A percentile compares a stretch with the other conserved stretches of the same genome.
These are phyloP conservation scores for Encephalitozoon intestinalis DNA, from an alignment of 371 early-diverging fungal genomes.

Conservation along the genomic window DNA sequence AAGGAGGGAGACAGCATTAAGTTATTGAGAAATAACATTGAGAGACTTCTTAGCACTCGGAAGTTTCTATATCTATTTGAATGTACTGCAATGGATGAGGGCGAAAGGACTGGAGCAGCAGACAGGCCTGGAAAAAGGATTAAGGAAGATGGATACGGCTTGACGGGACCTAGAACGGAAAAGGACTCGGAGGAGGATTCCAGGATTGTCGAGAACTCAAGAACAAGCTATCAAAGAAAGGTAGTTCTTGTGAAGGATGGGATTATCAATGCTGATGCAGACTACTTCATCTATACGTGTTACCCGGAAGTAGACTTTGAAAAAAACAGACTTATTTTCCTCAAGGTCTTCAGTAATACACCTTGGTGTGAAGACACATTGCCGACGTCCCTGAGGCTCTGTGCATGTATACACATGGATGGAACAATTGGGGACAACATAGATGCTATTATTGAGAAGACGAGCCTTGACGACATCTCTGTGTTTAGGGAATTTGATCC, in stretches of 20 bases:
- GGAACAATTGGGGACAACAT: conserved; percentile 12
- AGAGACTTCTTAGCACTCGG: background rate
- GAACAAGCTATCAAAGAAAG: background rate
- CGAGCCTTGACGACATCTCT: background rate
- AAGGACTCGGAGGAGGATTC: background rate
- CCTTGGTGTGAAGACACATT: conserved; percentile 24
- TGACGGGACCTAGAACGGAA: background rate
- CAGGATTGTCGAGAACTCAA: background rate
- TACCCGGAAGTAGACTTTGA: conserved; percentile 16
- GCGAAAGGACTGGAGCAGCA: background rate
- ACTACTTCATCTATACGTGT: conserved; percentile 27
- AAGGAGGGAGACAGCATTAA: conserved; percentile 12
- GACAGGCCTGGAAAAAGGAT: background rate
- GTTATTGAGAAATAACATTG: conserved; percentile 20
- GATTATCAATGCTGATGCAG: background rate
- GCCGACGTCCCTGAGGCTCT: conserved; percentile 3
- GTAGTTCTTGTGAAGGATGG: background rate
- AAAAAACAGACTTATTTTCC: conserved; percentile 10
- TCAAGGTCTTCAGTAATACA: conserved; percentile 21
- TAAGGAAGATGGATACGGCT: background rate
- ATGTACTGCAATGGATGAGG: background rate
- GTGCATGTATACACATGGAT: background rate
- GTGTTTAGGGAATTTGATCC: conserved; percentile 12
- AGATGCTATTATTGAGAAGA: background rate
- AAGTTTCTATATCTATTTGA: conserved; percentile 20